These are phyloP conservation scores for Artemisia annua DNA, from an alignment of 129 eudicot species.

Conservation along the genomic window DNA sequence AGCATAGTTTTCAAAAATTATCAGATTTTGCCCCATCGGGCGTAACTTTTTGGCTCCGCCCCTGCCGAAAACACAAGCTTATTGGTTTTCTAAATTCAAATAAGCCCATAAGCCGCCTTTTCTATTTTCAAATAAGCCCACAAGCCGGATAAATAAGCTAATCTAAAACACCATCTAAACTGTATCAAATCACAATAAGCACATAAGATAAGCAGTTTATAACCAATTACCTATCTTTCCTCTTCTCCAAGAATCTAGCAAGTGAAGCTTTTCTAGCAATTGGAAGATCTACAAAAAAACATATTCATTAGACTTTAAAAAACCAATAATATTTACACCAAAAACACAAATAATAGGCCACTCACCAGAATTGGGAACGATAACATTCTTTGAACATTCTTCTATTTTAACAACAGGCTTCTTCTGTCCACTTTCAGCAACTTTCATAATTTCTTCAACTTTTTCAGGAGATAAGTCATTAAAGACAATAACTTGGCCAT, in stretches of 20 bases:
- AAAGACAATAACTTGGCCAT: constrained; percentile 78
- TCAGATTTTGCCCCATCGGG: no score
- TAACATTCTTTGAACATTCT: constrained; percentile 40
- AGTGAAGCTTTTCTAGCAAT: constrained; percentile 89
- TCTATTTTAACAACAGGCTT: constrained; percentile 27
- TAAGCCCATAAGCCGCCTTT: no score
- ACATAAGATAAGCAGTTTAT: no score
- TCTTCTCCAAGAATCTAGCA: constrained; percentile 84
- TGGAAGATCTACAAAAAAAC: constrained; percentile 60
- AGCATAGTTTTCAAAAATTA: no score
- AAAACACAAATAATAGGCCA: neutral
- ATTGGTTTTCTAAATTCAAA: no score
- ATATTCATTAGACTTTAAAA: neutral
- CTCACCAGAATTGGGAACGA: constrained; percentile 34
- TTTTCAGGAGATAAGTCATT: constrained; percentile 79
- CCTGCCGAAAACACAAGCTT: no score
- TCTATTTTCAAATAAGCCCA: no score
- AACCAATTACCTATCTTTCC: constrained; percentile 60
- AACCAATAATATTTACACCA: no score
- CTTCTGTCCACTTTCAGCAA: constrained; percentile 53
- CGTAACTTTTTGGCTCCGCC: no score
- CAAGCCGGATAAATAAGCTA: no score
- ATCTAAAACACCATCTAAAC: neutral
- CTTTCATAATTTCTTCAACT: constrained; percentile 64
- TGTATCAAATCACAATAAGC: no score